phyloP scores from a whole-genome alignment of 352 stramenopile species.

The Pythium rishiriense region DNA sequence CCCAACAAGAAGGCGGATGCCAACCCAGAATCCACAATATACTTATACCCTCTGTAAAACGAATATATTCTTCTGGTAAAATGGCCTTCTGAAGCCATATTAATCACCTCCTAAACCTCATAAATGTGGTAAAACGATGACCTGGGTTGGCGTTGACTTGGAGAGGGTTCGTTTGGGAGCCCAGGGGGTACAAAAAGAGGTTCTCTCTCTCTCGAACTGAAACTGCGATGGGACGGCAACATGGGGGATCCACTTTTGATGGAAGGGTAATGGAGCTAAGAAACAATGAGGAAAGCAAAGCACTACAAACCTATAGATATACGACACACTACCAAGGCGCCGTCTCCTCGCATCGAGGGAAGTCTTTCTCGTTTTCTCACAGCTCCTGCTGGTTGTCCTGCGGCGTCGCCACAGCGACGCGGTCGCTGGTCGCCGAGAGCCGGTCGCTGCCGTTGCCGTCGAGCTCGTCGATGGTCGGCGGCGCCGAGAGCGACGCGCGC shows the following conservation, averaged over 20 bases:
- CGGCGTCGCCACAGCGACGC: neutral
- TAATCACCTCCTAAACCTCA: neutral
- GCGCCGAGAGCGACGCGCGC: conserved; percentile 16
- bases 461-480: conserved; percentile 20
- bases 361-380: conserved; percentile 3
- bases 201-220: neutral
- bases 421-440: conserved; percentile 14
- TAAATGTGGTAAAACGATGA: neutral
- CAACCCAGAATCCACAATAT: neutral
- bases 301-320: neutral
- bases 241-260: no score
- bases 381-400: conserved; percentile 30
- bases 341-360: neutral
- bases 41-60: neutral
- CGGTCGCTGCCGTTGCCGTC: conserved; percentile 9
- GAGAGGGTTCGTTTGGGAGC: neutral
- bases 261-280: no score
- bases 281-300: no score
- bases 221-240: neutral
- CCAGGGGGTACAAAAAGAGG: neutral
- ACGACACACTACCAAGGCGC: neutral
- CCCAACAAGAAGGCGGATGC: no score
- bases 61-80: neutral
- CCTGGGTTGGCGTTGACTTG: neutral
- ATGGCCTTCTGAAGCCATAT: neutral